A percentile compares a stretch with the other conserved stretches of the same genome.
Evolutionary conservation across 805 yeast species (phyloP).

Genomic region (Pichia eremophila): DNA sequence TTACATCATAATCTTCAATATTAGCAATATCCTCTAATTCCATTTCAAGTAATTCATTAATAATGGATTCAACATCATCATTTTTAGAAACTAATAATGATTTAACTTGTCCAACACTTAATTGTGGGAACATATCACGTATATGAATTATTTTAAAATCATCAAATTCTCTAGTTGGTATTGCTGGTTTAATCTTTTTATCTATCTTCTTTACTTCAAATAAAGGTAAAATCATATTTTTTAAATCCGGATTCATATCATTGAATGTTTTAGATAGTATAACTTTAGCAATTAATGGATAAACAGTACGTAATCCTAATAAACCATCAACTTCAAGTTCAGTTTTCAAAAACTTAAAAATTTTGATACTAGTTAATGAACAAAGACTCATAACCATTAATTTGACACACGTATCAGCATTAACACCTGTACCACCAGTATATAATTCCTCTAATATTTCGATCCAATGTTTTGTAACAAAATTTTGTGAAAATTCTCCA

Average conservation of each 20-base stretch:
- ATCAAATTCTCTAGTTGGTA: conserved; percentile 11
- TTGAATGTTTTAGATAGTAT: conserved; percentile 39
- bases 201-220: not conserved
- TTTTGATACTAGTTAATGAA: conserved; percentile 35
- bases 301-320: conserved; percentile 31
- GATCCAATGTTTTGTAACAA: conserved; percentile 49
- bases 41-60: conserved; percentile 49
- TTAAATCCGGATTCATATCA: conserved; percentile 41
- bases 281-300: conserved; percentile 49
- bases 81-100: conserved; percentile 39
- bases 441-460: conserved; percentile 49
- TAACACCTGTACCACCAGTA: conserved; percentile 46
- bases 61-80: conserved; percentile 46
- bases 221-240: conserved; percentile 31
- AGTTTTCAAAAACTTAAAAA: conserved; percentile 33
- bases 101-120: conserved; percentile 38
- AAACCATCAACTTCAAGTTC: conserved; percentile 37
- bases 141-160: conserved; percentile 32
- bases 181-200: not conserved
- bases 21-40: conserved; percentile 37
- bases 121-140: conserved; percentile 59
- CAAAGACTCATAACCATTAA: conserved; percentile 44
- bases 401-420: conserved; percentile 36
- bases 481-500: conserved; percentile 41
- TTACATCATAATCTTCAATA: conserved; percentile 24